phyloP scores from a whole-genome alignment of 2,329 filamentous ascomycete species.

The Talaromyces verruculosus region DNA sequence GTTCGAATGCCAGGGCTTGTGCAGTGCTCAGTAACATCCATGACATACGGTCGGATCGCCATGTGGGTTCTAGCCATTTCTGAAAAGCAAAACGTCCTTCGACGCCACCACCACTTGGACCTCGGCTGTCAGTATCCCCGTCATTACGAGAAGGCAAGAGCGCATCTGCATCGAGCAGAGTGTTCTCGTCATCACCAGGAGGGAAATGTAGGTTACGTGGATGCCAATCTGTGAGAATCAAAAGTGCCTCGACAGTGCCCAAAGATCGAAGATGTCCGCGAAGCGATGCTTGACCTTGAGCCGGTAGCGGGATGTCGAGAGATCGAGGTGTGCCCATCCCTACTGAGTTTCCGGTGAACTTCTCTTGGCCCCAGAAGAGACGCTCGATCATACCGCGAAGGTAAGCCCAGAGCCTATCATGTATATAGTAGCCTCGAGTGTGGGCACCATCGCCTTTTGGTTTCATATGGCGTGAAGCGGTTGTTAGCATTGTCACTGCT shows the following conservation, averaged over 20 bases:
- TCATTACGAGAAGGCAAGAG: constrained; percentile 64
- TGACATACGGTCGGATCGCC: constrained; percentile 92
- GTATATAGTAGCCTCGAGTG: constrained; percentile 85
- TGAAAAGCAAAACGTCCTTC: constrained; percentile 79
- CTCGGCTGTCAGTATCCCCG: constrained; percentile 42
- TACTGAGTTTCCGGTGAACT: constrained; percentile 73
- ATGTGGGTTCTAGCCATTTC: constrained; percentile 94
- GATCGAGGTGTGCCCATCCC: constrained; percentile 66
- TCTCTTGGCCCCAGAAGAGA: constrained; percentile 92
- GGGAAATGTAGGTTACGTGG: constrained; percentile 93
- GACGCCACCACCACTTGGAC: constrained; percentile 56
- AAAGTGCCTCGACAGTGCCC: constrained; percentile 88
- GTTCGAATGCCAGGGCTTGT: constrained; percentile 84
- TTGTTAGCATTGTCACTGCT: constrained; percentile 85
- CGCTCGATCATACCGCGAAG: constrained; percentile 92
- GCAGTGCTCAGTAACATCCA: constrained; percentile 96
- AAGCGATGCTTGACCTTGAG: constrained; percentile 50
- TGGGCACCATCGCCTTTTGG: constrained; percentile 76
- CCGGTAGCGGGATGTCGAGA: constrained; percentile 61
- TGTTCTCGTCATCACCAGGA: constrained; percentile 64
- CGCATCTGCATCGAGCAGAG: constrained; percentile 67
- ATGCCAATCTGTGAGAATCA: constrained; percentile 97
- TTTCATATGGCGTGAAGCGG: constrained; percentile 81
- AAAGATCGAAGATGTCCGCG: constrained; percentile 82
- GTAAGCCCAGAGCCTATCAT: constrained; percentile 93